Base-by-base conservation (phyloP, 2,329 filamentous ascomycete genomes). In the Penicillium sp. region DNA sequence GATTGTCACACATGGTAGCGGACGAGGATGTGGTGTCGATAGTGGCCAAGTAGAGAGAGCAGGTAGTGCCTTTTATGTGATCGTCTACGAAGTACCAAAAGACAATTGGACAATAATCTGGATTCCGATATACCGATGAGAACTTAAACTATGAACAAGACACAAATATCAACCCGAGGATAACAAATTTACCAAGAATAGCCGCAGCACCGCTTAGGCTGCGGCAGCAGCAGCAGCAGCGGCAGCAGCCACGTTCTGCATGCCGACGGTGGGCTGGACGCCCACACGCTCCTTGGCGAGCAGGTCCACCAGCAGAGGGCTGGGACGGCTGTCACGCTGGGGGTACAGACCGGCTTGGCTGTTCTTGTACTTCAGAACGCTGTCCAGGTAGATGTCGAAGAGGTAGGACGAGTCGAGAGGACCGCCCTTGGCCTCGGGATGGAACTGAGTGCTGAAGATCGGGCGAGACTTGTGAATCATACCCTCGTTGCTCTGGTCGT, bases 361-460 rank as follows among this genome's bases (percentile, higher is more conserved):
- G 63, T 86, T 81, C 84, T 95, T 97, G 82, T 92, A 95, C 67
- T 87, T 82, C 70, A 84, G 80, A 31, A 97, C 90, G 65, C 87
- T 92, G 70, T 95, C 84, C 40, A 97, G 77, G 76, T 97, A 98
- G 77, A 89, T 89, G 74, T 98, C 93, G 66, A 98, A 98, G 52
- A 98, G 81, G 75, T 95, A 97, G 2, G 89, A 85, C 57, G 89
- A 95, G 78, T 98, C 93, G 75, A 95, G 87, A 47, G 93, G 93
- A 47, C 93, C 93, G 53, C 93, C 93, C 80, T 95, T 95, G 61
- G 93, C 93, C 76, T 98, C 93, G 13, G 93, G 93, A 70, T 98
- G 93, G 84, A 98, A 98, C 74, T 98, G 93, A 23, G 91, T 95
- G 57, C 88, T 92, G 81, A 98, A 97, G 70, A 98, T 98, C 55